Percentiles rank a stretch among this genome's conserved stretches.
Evolutionary conservation across 1,139 yeast species (phyloP).

Genomic region (Hemisphaericaspora xylofermentans): DNA sequence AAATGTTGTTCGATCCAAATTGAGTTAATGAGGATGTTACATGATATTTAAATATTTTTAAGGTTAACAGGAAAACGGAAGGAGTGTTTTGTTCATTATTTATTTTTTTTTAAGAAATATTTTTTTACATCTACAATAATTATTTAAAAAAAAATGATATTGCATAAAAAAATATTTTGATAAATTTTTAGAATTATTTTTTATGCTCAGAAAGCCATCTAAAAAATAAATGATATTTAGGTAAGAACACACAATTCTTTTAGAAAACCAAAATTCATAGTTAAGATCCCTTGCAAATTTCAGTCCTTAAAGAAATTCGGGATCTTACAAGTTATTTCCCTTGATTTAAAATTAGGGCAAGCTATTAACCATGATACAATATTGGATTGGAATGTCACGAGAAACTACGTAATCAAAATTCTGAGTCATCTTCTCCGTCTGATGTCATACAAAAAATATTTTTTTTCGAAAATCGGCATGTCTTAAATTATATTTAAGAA

Average conservation of each 20-base stretch:
- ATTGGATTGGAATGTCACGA: too few species aligned
- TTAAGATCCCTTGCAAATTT: background rate
- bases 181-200: too few species aligned
- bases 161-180: background rate
- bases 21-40: background rate
- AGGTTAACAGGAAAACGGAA: background rate
- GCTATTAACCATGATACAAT: too few species aligned
- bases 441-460: background rate
- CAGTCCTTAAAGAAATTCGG: too few species aligned
- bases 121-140: background rate
- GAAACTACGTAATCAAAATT: too few species aligned
- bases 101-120: background rate
- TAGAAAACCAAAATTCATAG: background rate
- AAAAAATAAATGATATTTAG: background rate
- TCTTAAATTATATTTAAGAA: background rate
- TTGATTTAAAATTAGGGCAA: too few species aligned
- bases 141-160: background rate
- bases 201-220: too few species aligned
- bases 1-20: too few species aligned
- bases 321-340: too few species aligned
- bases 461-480: background rate
- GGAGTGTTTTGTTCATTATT: constrained; percentile 2
- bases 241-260: background rate
- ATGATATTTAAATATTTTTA: constrained; percentile 2
- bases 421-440: background rate